Base-by-base conservation (phyloP, 164 flowering plant species). In the Liquidambar formosana region DNA sequence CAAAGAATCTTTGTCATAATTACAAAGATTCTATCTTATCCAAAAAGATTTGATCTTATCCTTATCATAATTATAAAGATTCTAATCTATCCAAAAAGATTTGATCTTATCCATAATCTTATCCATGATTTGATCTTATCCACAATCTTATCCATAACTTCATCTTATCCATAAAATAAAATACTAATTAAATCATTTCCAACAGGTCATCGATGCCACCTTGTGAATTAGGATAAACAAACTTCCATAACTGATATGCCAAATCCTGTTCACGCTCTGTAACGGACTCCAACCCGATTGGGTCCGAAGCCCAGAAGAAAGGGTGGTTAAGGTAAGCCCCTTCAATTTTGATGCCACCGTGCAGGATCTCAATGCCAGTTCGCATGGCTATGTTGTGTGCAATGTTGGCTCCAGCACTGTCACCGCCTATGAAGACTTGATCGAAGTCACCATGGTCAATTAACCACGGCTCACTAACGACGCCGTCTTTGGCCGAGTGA, bases 371-470 rank as follows among this genome's bases (percentile, higher is more conserved):
- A 10, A 4, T 3, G 0, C 69, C 80, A 5, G 79, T 76, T 27
- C 67, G 62, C 64, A 81, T 54, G 10, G 71, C 68, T 1, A 86
- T 1, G 22, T 81, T 69, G 54, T 88, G 91, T 0, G 59, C 74
- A 0, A 88, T 79, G 62, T 83, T 88, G 22, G 76, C 96, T 0
- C 96, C 91, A 0, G 91, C 81, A 27, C 86, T 86, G 66, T 88
- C 96, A 0, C 96, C 96, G 11, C 75, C 86, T 2, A 86, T 8
- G 68, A 85, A 79, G 4, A 90, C 26, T 27, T 76, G 57, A 0
- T 46, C 28, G 46, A 90, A 76, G 60, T 90, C 85, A 0, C 60
- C 93, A n/a, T 73, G 59, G 1, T 75, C 70, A 1, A 12, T 22
- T 12, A 90, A 27, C 93, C 93, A 90, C 2, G 69, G 66, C 15